Conservation (phyloP, 1,139 yeast genomes). For the Scheffersomyces illinoinensis region DNA sequence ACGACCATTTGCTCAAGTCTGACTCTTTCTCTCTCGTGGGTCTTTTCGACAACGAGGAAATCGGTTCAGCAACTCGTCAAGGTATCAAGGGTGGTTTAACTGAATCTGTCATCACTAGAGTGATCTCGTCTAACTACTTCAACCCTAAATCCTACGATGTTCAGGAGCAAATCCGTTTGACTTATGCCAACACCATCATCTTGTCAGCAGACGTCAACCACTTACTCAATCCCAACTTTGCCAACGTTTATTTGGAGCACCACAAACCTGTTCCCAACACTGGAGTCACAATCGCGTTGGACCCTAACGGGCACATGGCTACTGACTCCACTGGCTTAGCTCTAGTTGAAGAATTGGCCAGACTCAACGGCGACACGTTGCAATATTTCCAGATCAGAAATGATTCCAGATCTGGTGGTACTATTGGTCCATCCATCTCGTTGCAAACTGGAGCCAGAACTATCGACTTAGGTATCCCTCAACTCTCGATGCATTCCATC, state of each 20-base stretch:
- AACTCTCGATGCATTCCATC: constrained; percentile 79
- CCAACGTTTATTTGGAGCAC: constrained; percentile 61
- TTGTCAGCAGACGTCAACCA: constrained; percentile 71
- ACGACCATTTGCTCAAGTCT: constrained; percentile 18
- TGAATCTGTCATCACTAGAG: constrained; percentile 44
- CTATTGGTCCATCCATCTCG: constrained; percentile 74
- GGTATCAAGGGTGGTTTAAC: constrained; percentile 59
- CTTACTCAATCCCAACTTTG: constrained; percentile 63
- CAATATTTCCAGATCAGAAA: constrained; percentile 75
- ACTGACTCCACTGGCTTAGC: constrained; percentile 75
- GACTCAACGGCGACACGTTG: constrained; percentile 56
- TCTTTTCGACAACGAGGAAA: constrained; percentile 62
- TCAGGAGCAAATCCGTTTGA: constrained; percentile 24
- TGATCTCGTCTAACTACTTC: constrained; percentile 25
- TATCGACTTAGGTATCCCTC: constrained; percentile 76
- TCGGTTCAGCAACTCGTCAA: constrained; percentile 59
- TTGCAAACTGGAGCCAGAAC: constrained; percentile 73
- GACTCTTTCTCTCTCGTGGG: constrained; percentile 51
- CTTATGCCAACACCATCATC: constrained; percentile 57
- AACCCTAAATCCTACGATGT: constrained; percentile 20
- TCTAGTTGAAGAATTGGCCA: constrained; percentile 64
- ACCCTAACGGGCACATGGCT: constrained; percentile 79
- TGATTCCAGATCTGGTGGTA: constrained; percentile 74
- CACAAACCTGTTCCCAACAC: constrained; percentile 79
- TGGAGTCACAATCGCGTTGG: constrained; percentile 70